These are phyloP conservation scores for Nyctanthes arbortristis DNA, from an alignment of 257 asterid genomes.

Conservation along the genomic window DNA sequence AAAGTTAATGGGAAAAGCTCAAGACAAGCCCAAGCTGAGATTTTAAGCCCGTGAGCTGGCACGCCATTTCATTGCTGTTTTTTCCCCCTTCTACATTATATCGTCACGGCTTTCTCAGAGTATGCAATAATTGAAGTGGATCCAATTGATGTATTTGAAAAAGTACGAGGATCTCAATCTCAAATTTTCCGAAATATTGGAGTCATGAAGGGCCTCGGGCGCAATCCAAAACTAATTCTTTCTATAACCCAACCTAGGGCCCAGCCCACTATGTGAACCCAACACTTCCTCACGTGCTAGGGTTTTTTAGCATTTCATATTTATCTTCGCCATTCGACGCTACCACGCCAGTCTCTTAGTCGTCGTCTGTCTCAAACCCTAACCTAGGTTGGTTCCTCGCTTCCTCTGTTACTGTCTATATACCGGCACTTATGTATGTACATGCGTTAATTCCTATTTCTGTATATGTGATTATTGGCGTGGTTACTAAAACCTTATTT, in stretches of 20 bases:
- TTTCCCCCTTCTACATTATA: no score
- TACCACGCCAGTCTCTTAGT: neutral
- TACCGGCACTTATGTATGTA: no score
- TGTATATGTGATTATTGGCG: neutral
- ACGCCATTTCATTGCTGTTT: no score
- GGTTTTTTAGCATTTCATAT: neutral
- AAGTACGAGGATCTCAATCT: neutral
- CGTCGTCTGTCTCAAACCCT: conserved; percentile 10
- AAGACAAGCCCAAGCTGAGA: no score
- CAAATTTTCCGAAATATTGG: neutral
- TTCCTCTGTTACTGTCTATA: neutral
- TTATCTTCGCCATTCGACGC: conserved; percentile 4
- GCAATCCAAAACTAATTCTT: no score
- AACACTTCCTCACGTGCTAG: neutral
- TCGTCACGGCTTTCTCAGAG: no score
- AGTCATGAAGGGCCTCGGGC: no score
- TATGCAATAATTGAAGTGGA: no score
- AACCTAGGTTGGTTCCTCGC: neutral
- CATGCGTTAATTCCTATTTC: neutral
- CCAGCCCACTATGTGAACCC: neutral
- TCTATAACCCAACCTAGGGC: neutral
- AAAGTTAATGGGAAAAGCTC: no score
- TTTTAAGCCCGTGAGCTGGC: no score
- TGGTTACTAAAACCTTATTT: neutral
- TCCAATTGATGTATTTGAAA: neutral